A percentile compares a stretch with the other conserved stretches of the same genome.
phyloP scores from a whole-genome alignment of 495 filamentous ascomycete genomes.

The Penicillium riverlandense region DNA sequence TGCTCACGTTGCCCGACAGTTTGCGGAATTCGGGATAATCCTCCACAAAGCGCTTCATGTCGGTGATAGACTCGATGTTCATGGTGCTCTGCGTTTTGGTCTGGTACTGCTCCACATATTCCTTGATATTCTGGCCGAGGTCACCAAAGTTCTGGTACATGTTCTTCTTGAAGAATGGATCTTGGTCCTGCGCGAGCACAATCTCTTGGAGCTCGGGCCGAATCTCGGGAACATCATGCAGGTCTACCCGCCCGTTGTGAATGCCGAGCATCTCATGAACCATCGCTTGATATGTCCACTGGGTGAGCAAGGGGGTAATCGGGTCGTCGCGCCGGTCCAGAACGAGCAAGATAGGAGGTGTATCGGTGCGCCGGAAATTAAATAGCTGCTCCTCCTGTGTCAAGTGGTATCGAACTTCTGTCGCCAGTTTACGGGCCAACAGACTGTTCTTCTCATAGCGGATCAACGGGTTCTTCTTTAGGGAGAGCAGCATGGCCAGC shows the following conservation, averaged over 20 bases:
- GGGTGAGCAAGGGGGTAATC: slow-evolving; percentile 88
- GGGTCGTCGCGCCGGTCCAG: slow-evolving; percentile 92
- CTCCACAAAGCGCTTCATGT: slow-evolving; percentile 99
- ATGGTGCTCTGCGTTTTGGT: slow-evolving; percentile 86
- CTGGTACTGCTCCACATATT: slow-evolving; percentile 97
- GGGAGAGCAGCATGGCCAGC: slow-evolving; percentile 70
- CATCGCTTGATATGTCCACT: slow-evolving; percentile 99
- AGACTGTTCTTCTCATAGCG: slow-evolving; percentile 90
- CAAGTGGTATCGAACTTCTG: slow-evolving; percentile 84
- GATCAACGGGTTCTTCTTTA: slow-evolving; percentile 95
- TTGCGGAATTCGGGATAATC: slow-evolving; percentile 97
- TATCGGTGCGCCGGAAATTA: slow-evolving; percentile 93
- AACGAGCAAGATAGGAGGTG: slow-evolving; percentile 84
- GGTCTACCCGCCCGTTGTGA: slow-evolving; percentile 81
- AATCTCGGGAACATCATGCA: slow-evolving; percentile 81
- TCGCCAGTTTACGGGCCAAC: slow-evolving; percentile 84
- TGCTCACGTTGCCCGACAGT: slow-evolving; percentile 94
- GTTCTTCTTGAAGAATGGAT: slow-evolving; percentile 99
- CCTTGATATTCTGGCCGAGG: slow-evolving; percentile 94
- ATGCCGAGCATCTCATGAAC: slow-evolving; percentile 95
- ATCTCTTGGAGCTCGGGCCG: slow-evolving; percentile 91
- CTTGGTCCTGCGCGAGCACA: slow-evolving; percentile 92
- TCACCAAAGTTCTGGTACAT: slow-evolving; percentile 99
- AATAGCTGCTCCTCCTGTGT: slow-evolving; percentile 96
- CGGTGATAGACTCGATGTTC: slow-evolving; percentile 91